Percentiles rank a stretch among this genome's conserved stretches.
These are phyloP conservation scores for Polygonum maritimum DNA, from an alignment of 148 eudicot genomes.

Conservation along the genomic window DNA sequence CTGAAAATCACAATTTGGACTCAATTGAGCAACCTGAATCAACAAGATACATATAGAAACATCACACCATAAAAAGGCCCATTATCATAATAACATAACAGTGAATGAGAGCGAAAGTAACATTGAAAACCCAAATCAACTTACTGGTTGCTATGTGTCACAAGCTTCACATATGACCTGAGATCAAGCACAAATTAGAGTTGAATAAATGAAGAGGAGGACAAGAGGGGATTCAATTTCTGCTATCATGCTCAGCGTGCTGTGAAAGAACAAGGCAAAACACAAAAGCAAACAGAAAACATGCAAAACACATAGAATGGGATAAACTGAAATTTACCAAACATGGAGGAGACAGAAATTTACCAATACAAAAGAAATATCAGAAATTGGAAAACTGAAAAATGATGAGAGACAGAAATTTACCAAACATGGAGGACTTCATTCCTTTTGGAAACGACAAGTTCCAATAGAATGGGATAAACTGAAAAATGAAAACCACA, in stretches of 20 bases:
- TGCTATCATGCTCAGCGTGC: constrained; percentile 34
- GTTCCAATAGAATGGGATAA: no score
- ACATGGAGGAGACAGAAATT: no score
- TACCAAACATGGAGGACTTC: no score
- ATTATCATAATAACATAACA: not conserved
- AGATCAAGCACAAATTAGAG: constrained; percentile 5
- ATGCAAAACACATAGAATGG: constrained; percentile 5
- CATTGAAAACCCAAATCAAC: constrained; percentile 18
- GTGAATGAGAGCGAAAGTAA: not conserved
- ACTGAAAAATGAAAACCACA: no score
- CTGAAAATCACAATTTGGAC: constrained; percentile 78
- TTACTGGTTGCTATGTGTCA: constrained; percentile 94
- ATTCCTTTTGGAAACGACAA: no score
- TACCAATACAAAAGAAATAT: no score
- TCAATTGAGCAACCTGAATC: constrained; percentile 52
- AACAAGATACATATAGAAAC: not conserved
- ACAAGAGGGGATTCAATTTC: no score
- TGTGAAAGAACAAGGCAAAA: constrained; percentile 29
- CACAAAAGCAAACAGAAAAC: constrained; percentile 12
- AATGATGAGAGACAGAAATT: no score
- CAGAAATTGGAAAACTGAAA: no score
- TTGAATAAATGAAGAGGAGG: no score
- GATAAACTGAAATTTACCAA: no score
- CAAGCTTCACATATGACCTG: constrained; percentile 91
- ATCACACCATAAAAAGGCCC: not conserved